These are phyloP conservation scores for Aspergillus tamarii DNA, from an alignment of 2,329 filamentous ascomycete genomes.

Conservation along the genomic window DNA sequence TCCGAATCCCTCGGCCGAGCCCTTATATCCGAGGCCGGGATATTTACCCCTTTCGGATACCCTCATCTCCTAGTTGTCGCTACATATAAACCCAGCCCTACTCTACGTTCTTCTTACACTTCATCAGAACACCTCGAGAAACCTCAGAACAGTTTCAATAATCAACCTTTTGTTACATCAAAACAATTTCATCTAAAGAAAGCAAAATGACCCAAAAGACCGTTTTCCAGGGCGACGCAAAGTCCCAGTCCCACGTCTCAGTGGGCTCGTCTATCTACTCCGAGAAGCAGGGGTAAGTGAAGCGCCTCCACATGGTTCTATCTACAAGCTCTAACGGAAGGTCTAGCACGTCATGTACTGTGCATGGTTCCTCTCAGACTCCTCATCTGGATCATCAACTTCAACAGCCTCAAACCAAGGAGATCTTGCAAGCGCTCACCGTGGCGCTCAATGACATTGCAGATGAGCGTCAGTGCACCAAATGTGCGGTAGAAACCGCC, in stretches of 20 bases:
- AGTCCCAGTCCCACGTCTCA: background rate
- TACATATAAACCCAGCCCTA: background rate
- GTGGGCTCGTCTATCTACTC: background rate
- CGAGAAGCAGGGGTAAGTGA: background rate
- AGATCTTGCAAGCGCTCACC: background rate
- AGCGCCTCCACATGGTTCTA: background rate
- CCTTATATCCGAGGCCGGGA: background rate
- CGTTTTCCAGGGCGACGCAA: background rate
- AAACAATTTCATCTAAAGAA: background rate
- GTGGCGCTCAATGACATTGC: background rate
- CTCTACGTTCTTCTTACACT: background rate
- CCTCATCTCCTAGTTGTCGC: background rate
- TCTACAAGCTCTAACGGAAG: background rate
- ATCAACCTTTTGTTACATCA: accelerated
- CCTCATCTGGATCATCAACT: background rate
- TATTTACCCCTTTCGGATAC: background rate
- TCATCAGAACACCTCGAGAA: background rate
- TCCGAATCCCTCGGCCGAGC: background rate
- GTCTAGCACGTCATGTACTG: background rate
- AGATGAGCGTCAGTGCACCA: background rate
- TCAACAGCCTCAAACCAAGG: background rate
- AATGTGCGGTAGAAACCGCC: background rate
- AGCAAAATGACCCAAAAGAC: background rate
- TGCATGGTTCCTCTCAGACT: background rate
- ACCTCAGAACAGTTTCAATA: background rate